Evolutionary conservation across 1,284 basidiomycete species (phyloP).

Genomic region (Cystobasidium slooffiae): DNA sequence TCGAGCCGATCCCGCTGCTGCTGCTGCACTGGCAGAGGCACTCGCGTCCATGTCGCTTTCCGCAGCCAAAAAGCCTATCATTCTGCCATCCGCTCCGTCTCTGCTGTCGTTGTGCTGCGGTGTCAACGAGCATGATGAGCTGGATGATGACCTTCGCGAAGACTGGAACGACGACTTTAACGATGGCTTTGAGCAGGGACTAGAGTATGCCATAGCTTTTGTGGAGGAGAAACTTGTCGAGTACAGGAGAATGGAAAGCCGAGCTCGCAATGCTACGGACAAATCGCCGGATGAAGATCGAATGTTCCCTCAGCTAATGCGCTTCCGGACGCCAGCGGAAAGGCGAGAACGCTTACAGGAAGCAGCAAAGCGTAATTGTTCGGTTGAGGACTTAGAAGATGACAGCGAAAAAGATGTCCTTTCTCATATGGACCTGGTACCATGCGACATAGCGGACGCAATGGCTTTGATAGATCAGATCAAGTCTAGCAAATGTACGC

Average conservation of each 20-base stretch:
- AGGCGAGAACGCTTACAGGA: background rate
- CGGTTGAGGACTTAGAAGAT: conserved; percentile 32
- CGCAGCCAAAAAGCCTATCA: conserved; percentile 32
- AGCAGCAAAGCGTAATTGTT: conserved; percentile 5
- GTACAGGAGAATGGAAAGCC: conserved; percentile 4
- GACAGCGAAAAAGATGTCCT: conserved; percentile 29
- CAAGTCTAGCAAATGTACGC: conserved; percentile 17
- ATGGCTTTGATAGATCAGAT: conserved; percentile 28
- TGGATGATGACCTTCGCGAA: conserved; percentile 35
- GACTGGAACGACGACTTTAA: conserved; percentile 42
- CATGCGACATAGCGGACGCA: conserved; percentile 24
- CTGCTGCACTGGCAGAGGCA: conserved; percentile 21
- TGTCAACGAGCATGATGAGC: conserved; percentile 18
- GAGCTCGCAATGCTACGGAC: conserved; percentile 36
- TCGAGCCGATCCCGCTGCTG: conserved; percentile 4
- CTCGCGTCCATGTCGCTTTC: conserved; percentile 15
- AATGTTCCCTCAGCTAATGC: conserved; percentile 32
- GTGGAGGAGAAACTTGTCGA: conserved; percentile 34
- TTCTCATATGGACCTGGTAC: conserved; percentile 21
- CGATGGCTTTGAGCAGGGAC: conserved; percentile 28
- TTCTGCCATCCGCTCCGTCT: conserved; percentile 36
- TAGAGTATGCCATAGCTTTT: conserved; percentile 15
- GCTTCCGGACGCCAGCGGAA: conserved; percentile 35
- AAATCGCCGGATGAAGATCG: conserved; percentile 34
- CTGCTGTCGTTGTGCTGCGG: conserved; percentile 24